Evolutionary conservation across 2,329 filamentous ascomycete species (phyloP), one percentile per base, ranked within the genome.

Genomic region (Byssothecium circinans): DNA sequence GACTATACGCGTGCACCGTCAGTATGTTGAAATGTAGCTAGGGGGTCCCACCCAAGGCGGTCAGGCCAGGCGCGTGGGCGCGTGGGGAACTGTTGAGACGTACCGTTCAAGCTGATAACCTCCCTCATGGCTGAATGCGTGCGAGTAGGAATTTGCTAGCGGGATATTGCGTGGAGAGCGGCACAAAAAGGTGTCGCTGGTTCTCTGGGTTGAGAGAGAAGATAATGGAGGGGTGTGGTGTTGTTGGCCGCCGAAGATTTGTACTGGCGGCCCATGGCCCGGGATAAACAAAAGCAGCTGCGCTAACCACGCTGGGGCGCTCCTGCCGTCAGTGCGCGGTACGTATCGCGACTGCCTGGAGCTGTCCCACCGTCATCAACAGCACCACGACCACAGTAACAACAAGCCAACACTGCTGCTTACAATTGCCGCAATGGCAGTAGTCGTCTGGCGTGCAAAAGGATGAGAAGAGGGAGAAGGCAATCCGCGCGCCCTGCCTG

Each of bases 101-200:
- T 85, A 96, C 92, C 91, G 84, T 96, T 96, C 84, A 97, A 88
- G 81, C 88, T 92, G 78, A 97, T 96, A 76, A 97, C 91, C 86
- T 97, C 92, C 88, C 92, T 91, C 92, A 97, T 97, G 75, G 76
- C 14, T 91, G 82, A 70, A 61, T 25, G 40, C 42, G 25, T 20
- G 34, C 32, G 52, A 43, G 53, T 62, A 64, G 57, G 42, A 62
- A 66, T 64, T 68, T 54, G 59, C 19, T 32, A 14, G 29, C 29
- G 29, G 56, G 52, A 38, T 62, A 59, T 68, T 52, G 49, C 14
- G 22, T 42, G 36, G 49, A 34, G 20, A 36, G 30, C 14, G 19
- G 42, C 15, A 32, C 29, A 61, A 64, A 55, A 51, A 25, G 5
- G 6, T 62, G 59, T 68, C 52, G 48, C 20, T 29, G 37, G 50